phyloP scores from a whole-genome alignment of 192 early-diverging fungal genomes.

The Irineochytrium annulatum region DNA sequence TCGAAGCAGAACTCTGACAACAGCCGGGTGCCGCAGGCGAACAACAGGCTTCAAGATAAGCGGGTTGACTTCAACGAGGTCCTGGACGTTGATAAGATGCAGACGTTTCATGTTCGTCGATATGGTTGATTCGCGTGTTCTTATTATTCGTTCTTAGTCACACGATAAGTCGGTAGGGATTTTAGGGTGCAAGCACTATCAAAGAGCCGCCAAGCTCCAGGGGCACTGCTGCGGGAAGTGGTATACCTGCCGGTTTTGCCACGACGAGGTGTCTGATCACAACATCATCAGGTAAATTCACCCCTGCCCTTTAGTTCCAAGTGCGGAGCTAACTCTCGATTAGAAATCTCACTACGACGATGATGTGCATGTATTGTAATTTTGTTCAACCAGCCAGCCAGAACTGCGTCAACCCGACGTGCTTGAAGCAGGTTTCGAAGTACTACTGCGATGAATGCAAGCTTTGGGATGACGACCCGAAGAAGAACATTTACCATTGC shows the following conservation, averaged over 20 bases:
- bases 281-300: conserved; percentile 59
- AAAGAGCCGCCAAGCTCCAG: conserved; percentile 66
- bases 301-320: neutral
- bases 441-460: conserved; percentile 91
- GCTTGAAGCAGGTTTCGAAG: conserved; percentile 55
- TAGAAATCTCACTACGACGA: conserved; percentile 65
- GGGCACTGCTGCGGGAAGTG: conserved; percentile 72
- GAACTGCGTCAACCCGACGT: conserved; percentile 60
- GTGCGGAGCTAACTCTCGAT: neutral
- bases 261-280: conserved; percentile 65
- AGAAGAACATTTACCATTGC: conserved; percentile 90
- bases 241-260: conserved; percentile 74
- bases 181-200: conserved; percentile 79
- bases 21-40: conserved; percentile 17
- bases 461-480: conserved; percentile 81
- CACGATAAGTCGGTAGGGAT: conserved; percentile 49
- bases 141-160: neutral
- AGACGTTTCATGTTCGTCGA: conserved; percentile 44
- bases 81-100: conserved; percentile 41
- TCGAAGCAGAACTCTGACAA: conserved; percentile 35
- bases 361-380: conserved; percentile 93
- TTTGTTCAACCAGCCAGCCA: conserved; percentile 75
- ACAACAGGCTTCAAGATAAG: conserved; percentile 33
- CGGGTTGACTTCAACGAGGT: conserved; percentile 30
- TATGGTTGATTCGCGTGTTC: neutral